Evolutionary conservation across 192 early-diverging fungal species (phyloP).

Genomic region (Coemansia sp.): DNA sequence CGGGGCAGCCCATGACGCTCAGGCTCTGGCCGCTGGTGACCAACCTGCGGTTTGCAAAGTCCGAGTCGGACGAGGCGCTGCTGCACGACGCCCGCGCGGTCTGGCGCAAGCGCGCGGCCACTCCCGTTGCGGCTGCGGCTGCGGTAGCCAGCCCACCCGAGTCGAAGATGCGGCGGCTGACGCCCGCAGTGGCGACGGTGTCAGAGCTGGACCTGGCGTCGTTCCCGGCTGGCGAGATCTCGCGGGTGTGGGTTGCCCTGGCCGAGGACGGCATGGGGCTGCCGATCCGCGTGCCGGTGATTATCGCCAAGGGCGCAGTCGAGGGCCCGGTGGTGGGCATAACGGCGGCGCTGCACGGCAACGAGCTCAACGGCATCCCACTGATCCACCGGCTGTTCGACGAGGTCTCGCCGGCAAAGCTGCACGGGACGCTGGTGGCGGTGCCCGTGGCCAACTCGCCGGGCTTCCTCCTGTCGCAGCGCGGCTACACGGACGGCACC

Average conservation of each 20-base stretch:
- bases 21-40: conserved; percentile 61
- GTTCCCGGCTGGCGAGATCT: conserved; percentile 61
- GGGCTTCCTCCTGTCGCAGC: conserved; percentile 76
- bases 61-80: conserved; percentile 59
- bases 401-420: conserved; percentile 70
- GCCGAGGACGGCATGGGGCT: conserved; percentile 65
- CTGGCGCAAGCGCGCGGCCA: conserved; percentile 34
- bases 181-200: conserved; percentile 39
- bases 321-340: conserved; percentile 63
- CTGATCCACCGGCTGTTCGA: conserved; percentile 85
- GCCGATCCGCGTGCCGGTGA: conserved; percentile 71
- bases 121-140: conserved; percentile 6
- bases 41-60: conserved; percentile 58
- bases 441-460: conserved; percentile 89
- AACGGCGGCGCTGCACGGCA: conserved; percentile 91
- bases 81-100: conserved; percentile 58
- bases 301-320: conserved; percentile 72
- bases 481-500: conserved; percentile 85
- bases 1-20: conserved; percentile 33
- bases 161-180: conserved; percentile 4
- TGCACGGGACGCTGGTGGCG: conserved; percentile 86
- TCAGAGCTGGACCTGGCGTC: conserved; percentile 57
- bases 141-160: neutral
- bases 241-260: conserved; percentile 65
- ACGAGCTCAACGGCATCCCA: conserved; percentile 92